A percentile compares a stretch with the other conserved stretches of the same genome.
These are phyloP conservation scores for Aureobasidium lini DNA, from an alignment of 2,329 filamentous ascomycete species.

Conservation along the genomic window DNA sequence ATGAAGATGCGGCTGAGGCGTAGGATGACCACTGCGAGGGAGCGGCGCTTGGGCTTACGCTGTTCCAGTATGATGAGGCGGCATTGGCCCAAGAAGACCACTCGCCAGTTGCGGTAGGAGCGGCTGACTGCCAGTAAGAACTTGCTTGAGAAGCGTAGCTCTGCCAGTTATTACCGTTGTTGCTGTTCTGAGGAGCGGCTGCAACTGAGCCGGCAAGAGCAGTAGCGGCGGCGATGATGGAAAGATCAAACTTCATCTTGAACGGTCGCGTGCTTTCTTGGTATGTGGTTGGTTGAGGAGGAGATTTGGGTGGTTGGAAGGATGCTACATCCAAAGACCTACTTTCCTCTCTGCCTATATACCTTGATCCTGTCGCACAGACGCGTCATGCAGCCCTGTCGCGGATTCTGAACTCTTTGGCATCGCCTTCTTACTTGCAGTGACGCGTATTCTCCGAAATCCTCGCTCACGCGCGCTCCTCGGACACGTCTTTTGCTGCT, in stretches of 20 bases:
- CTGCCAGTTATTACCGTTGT: constrained; percentile 10
- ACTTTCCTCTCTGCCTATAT: constrained; percentile 10
- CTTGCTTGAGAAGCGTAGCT: constrained; percentile 12
- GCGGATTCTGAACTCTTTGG: background rate
- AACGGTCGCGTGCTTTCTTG: background rate
- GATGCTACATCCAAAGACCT: background rate
- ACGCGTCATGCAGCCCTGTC: constrained; percentile 8
- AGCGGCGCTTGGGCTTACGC: constrained; percentile 6
- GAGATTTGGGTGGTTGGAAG: background rate
- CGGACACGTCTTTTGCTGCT: background rate
- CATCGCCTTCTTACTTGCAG: background rate
- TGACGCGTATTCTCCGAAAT: constrained; percentile 12
- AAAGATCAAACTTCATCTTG: constrained; percentile 11
- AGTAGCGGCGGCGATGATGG: constrained; percentile 9
- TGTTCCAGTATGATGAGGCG: constrained; percentile 17
- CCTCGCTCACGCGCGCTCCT: background rate
- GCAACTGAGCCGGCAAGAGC: constrained; percentile 4
- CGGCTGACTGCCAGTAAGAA: constrained; percentile 12
- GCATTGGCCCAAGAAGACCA: constrained; percentile 26
- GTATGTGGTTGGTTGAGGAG: background rate
- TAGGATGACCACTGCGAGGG: constrained; percentile 12
- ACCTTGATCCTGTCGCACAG: constrained; percentile 5
- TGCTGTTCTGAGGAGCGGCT: constrained; percentile 7
- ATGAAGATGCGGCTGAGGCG: constrained; percentile 12
- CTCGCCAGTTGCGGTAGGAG: constrained; percentile 20